phyloP scores from a whole-genome alignment of 1,284 basidiomycete genomes.

The Sutorius eximius region DNA sequence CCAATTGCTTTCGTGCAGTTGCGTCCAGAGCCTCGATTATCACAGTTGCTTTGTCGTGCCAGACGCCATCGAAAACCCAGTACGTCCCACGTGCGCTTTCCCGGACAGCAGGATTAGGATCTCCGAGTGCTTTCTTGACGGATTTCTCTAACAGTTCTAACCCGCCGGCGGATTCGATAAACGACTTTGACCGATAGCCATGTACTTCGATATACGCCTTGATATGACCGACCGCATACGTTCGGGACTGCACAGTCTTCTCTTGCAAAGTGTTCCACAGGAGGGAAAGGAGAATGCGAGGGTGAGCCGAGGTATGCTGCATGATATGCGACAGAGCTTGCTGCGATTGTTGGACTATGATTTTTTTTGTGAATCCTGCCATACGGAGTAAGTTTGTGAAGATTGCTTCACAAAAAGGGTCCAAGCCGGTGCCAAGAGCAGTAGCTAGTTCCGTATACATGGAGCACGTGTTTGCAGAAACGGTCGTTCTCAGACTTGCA shows the following conservation, averaged over 20 bases:
- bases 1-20: conserved; percentile 77
- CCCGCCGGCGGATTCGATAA: conserved; percentile 67
- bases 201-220: conserved; percentile 75
- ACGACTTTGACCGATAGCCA: conserved; percentile 56
- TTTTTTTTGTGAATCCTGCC: conserved; percentile 95
- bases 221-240: conserved; percentile 66
- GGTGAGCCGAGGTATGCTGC: conserved; percentile 66
- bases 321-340: conserved; percentile 70
- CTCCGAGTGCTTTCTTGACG: conserved; percentile 71
- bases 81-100: conserved; percentile 75
- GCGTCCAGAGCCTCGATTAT: conserved; percentile 75
- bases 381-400: conserved; percentile 80
- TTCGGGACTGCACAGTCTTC: conserved; percentile 82
- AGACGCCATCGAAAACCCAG: conserved; percentile 79
- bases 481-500: conserved; percentile 88
- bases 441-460: conserved; percentile 78
- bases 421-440: conserved; percentile 68
- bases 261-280: conserved; percentile 79
- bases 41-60: conserved; percentile 64
- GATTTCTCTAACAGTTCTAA: conserved; percentile 71
- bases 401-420: conserved; percentile 77
- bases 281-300: conserved; percentile 70
- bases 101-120: conserved; percentile 79
- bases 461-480: conserved; percentile 77
- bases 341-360: conserved; percentile 87